Conservation (phyloP, 768 basidiomycete species). For the Trametes cubensis region DNA sequence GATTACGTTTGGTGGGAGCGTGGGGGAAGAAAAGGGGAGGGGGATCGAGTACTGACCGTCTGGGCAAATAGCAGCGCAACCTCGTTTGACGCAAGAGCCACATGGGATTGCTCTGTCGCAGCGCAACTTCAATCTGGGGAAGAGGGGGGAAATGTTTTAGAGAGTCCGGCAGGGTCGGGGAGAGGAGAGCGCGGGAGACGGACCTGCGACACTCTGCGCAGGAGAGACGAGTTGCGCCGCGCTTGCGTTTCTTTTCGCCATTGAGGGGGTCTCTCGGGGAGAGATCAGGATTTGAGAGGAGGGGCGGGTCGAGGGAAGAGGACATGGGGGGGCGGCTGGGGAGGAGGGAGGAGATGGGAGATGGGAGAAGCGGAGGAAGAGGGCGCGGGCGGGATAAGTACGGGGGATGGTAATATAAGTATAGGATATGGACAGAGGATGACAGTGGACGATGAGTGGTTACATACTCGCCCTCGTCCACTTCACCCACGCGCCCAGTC, state of each 20-base stretch:
- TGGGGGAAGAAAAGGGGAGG: conserved; percentile 2
- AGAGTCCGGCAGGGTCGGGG: conserved; percentile 11
- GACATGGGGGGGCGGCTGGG: conserved; percentile 15
- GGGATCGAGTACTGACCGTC: conserved; percentile 52
- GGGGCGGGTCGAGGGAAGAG: conserved; percentile 16
- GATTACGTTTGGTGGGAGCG: conserved; percentile 10
- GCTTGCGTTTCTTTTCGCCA: conserved; percentile 49
- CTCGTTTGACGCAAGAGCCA: conserved; percentile 78
- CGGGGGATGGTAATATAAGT: neutral
- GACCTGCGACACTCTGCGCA: conserved; percentile 83
- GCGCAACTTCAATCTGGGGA: conserved; percentile 60
- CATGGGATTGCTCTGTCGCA: conserved; percentile 81
- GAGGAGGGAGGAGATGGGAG: conserved; percentile 4
- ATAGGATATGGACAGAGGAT: neutral
- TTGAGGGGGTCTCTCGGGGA: conserved; percentile 18
- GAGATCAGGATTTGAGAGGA: conserved; percentile 19
- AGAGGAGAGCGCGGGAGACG: conserved; percentile 11
- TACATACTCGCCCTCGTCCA: neutral
- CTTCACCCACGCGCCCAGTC: too few relatives aligned
- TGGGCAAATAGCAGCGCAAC: conserved; percentile 81
- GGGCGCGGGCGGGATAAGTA: neutral
- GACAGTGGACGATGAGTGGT: too few relatives aligned
- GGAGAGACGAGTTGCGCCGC: conserved; percentile 72
- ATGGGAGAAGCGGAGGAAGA: neutral
- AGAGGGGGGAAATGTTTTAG: conserved; percentile 16